Evolutionary conservation across 345 rosid genomes (phyloP).

Genomic region (Hibiscus trionum): DNA sequence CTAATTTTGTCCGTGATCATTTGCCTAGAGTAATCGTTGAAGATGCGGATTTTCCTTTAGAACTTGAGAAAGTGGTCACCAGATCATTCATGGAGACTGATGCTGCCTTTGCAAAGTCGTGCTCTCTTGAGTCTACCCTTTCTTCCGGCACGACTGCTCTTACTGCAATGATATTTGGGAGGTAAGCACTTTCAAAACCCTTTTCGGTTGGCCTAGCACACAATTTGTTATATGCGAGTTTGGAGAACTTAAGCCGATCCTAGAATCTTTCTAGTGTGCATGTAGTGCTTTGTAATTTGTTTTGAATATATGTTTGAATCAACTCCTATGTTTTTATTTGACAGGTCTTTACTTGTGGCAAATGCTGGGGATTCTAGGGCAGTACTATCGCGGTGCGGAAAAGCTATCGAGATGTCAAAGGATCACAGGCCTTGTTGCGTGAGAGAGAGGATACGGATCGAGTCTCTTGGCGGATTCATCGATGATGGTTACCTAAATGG

Average conservation of each 20-base stretch:
- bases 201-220: neutral
- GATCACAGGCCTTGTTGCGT: slow-evolving; percentile 66
- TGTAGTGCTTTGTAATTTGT: neutral
- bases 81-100: slow-evolving; percentile 73
- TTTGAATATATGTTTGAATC: neutral
- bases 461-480: slow-evolving; percentile 58
- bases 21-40: slow-evolving; percentile 70
- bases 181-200: slow-evolving; percentile 24
- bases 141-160: slow-evolving; percentile 87
- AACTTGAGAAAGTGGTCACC: slow-evolving; percentile 57
- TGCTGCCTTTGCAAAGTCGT: slow-evolving; percentile 50
- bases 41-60: slow-evolving; percentile 65
- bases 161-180: slow-evolving; percentile 75
- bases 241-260: neutral
- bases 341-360: slow-evolving; percentile 74
- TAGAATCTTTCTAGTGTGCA: neutral
- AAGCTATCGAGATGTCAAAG: slow-evolving; percentile 59
- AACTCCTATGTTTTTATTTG: neutral
- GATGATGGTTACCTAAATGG: slow-evolving; percentile 72
- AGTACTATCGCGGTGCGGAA: slow-evolving; percentile 57
- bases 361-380: slow-evolving; percentile 93
- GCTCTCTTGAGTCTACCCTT: slow-evolving; percentile 35
- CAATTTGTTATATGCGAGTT: neutral
- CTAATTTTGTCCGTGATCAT: slow-evolving; percentile 64
- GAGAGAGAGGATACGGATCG: slow-evolving; percentile 48